These are phyloP conservation scores for Yamadazyma taylorii DNA, from an alignment of 1,139 yeast genomes.

Conservation along the genomic window DNA sequence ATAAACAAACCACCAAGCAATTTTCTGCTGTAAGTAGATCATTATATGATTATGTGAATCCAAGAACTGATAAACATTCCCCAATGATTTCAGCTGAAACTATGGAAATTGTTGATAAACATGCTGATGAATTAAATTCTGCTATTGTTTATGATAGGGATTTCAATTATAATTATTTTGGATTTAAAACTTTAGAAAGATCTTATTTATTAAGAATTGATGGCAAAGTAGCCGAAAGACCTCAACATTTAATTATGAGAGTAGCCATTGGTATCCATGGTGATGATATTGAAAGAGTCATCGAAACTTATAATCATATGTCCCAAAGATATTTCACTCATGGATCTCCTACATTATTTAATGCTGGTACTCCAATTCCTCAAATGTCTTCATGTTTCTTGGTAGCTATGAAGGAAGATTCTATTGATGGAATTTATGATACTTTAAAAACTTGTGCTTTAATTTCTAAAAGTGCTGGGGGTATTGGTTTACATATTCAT, in stretches of 20 bases:
- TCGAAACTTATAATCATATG: constrained; percentile 84
- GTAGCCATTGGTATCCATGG: constrained; percentile 90
- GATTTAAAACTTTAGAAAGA: constrained; percentile 84
- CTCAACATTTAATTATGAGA: constrained; percentile 88
- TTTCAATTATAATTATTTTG: constrained; percentile 79
- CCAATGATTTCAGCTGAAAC: constrained; percentile 83
- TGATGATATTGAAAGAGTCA: constrained; percentile 62
- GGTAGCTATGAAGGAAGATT: constrained; percentile 85
- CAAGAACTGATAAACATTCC: constrained; percentile 65
- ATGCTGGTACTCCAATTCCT: constrained; percentile 86
- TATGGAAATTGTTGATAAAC: constrained; percentile 58
- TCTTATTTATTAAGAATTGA: constrained; percentile 70
- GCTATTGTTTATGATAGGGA: constrained; percentile 85
- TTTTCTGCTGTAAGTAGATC: constrained; percentile 76
- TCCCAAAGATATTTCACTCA: constrained; percentile 82
- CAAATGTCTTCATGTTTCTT: constrained; percentile 90
- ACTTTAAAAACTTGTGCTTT: constrained; percentile 84
- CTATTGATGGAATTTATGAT: constrained; percentile 87
- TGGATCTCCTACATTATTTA: constrained; percentile 87
- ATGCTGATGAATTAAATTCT: constrained; percentile 72
- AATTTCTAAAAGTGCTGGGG: constrained; percentile 89
- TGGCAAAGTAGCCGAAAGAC: constrained; percentile 83
- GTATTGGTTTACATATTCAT: constrained; percentile 83
- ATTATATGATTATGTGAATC: constrained; percentile 70
- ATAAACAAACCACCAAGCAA: constrained; percentile 88